Evolutionary conservation across 1,284 basidiomycete species (phyloP).

Genomic region (Trametes polyzona): DNA sequence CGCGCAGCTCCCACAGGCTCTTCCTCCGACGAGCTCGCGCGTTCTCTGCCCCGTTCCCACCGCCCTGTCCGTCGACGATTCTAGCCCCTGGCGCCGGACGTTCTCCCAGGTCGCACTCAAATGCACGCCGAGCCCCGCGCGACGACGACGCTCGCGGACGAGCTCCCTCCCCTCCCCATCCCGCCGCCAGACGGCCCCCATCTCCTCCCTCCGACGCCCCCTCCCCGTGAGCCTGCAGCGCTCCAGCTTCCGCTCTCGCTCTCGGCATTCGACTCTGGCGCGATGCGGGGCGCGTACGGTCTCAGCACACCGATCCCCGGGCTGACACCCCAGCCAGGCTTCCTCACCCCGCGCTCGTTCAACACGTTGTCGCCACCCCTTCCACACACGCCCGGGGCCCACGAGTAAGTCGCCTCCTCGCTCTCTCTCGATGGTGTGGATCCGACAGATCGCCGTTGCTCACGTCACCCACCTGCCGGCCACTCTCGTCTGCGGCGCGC

Average conservation of each 20-base stretch:
- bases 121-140: conserved; percentile 19
- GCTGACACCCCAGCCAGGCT: conserved; percentile 13
- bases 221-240: conserved; percentile 21
- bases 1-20: conserved; percentile 19
- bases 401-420: conserved; percentile 18
- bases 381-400: conserved; percentile 21
- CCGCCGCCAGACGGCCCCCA: conserved; percentile 23
- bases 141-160: conserved; percentile 12
- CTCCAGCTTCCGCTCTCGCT: conserved; percentile 11
- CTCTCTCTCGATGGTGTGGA: background rate
- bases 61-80: conserved; percentile 9
- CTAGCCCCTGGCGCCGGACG: conserved; percentile 10
- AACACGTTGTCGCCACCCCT: conserved; percentile 23
- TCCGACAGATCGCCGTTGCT: conserved; percentile 2
- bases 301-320: no score
- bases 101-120: conserved; percentile 3
- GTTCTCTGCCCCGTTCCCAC: conserved; percentile 6
- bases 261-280: conserved; percentile 3
- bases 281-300: conserved; percentile 17
- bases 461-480: no score
- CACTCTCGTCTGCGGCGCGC: background rate
- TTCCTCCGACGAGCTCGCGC: conserved; percentile 2
- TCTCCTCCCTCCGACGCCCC: conserved; percentile 23
- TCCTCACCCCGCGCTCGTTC: conserved; percentile 24
- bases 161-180: conserved; percentile 22